These are phyloP conservation scores for Microsporum audouinii DNA, from an alignment of 2,329 filamentous ascomycete genomes.

Conservation along the genomic window DNA sequence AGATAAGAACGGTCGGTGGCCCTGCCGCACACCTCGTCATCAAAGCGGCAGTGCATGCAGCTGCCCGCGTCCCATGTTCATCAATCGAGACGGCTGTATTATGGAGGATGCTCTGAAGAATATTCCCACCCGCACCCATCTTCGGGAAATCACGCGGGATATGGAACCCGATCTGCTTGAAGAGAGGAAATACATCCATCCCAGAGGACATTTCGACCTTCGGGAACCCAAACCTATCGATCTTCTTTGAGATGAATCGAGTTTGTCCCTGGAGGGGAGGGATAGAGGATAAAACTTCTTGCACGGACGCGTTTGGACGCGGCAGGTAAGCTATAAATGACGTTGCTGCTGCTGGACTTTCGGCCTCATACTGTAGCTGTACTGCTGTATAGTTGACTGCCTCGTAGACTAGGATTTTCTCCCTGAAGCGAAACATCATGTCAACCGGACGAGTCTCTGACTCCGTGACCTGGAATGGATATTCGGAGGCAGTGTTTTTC, in stretches of 20 bases:
- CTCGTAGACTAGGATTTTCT: neutral
- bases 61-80: neutral
- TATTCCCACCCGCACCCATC: neutral
- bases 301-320: neutral
- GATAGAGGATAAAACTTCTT: neutral
- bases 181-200: neutral
- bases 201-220: neutral
- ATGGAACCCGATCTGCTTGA: neutral
- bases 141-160: neutral
- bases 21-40: neutral
- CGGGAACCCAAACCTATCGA: conserved; percentile 1
- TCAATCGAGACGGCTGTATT: neutral
- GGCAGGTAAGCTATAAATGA: conserved; percentile 3
- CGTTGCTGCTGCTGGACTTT: neutral
- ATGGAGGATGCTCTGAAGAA: neutral
- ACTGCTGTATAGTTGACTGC: neutral
- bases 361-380: neutral
- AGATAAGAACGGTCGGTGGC: neutral
- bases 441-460: neutral
- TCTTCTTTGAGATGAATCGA: neutral
- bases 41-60: neutral
- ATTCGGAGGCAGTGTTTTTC: neutral
- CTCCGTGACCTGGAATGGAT: neutral
- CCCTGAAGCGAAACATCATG: conserved; percentile 1
- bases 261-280: neutral